These are phyloP conservation scores for Pseudocercospora crystallina DNA, from an alignment of 2,329 filamentous ascomycete genomes.

Conservation along the genomic window DNA sequence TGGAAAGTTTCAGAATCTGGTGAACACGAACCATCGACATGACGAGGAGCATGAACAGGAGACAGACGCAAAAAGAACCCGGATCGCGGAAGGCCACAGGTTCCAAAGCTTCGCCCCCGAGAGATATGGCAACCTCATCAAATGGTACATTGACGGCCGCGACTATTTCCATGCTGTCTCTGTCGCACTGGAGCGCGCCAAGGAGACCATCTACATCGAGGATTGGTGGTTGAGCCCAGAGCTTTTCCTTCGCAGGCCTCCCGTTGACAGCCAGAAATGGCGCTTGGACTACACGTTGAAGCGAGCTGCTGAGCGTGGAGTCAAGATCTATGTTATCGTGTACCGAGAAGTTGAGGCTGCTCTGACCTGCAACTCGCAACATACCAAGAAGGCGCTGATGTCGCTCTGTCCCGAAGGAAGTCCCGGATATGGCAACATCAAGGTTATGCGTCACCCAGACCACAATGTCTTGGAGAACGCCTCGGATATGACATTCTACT, in stretches of 20 bases:
- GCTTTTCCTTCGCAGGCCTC: slow-evolving; percentile 80
- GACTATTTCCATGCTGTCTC: slow-evolving; percentile 96
- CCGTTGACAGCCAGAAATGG: slow-evolving; percentile 79
- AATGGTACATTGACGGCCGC: slow-evolving; percentile 96
- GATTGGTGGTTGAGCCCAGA: slow-evolving; percentile 98
- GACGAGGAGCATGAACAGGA: slow-evolving; percentile 87
- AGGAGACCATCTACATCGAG: slow-evolving; percentile 90
- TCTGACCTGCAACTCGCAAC: slow-evolving; percentile 85
- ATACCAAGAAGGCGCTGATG: slow-evolving; percentile 85
- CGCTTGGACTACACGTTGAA: slow-evolving; percentile 84
- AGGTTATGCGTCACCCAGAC: slow-evolving; percentile 85
- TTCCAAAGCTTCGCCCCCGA: slow-evolving; percentile 91
- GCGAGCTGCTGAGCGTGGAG: slow-evolving; percentile 82
- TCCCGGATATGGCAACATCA: slow-evolving; percentile 84
- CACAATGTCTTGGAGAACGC: slow-evolving; percentile 94
- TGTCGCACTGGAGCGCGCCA: slow-evolving; percentile 81
- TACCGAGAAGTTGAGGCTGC: slow-evolving; percentile 72
- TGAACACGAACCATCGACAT: slow-evolving; percentile 88
- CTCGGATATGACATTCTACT: slow-evolving; percentile 95
- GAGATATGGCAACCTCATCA: slow-evolving; percentile 74
- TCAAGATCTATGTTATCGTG: slow-evolving; percentile 90
- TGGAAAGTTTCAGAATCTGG: slow-evolving; percentile 64
- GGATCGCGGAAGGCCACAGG: slow-evolving; percentile 71
- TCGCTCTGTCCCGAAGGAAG: slow-evolving; percentile 77
- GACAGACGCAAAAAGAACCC: slow-evolving; percentile 76